Base-by-base conservation (phyloP, 768 basidiomycete species). In the Boletus fagicola region DNA sequence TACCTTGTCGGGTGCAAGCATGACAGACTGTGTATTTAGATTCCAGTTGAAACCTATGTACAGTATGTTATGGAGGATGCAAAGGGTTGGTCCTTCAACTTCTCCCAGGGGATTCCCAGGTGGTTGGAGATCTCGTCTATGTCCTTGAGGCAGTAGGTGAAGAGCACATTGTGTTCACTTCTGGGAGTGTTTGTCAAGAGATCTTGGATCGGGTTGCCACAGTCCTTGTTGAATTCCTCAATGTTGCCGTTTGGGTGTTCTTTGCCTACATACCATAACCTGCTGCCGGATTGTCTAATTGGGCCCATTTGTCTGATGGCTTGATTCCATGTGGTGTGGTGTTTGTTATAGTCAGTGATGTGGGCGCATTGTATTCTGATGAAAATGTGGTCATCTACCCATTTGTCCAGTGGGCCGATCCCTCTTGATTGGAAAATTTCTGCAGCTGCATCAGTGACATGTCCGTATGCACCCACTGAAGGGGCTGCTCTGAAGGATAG, bases 1-100 rank as follows among this genome's bases (percentile, higher is more conserved):
- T 0, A 3, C 15, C 9, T 28, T 28, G 5, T 7, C 6, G 4
- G 5, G 28, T 1, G 5, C 28, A 5, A 50, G 36, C n/a, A n/a
- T 16, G 24, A n/a, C n/a, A n/a, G 0, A 50, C n/a, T 2, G 18
- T 28, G n/a, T 2, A 22, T 15, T 48, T 2, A 76, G 43, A 38
- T 76, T 60, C 78, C 75, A 78, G 8, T 54, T 18, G 64, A 78
- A 77, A 2, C 77, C 73, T 7, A 65, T 61, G 28, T 65, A 63
- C n/a, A n/a, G n/a, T 3, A 28, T 7, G 0, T n/a, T 47, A 1
- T 20, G 43, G 2, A 38, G 2, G n/a, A 4, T 0, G 28, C 2
- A 10, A 65, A 65, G 0, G 48, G 54, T 22, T 65, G 60, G 31
- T 65, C 60, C 11, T 65, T 65, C 0, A 45, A 33, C 0, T 1